These are phyloP conservation scores for Ulmus americana DNA, from an alignment of 331 rosid species.

Conservation along the genomic window DNA sequence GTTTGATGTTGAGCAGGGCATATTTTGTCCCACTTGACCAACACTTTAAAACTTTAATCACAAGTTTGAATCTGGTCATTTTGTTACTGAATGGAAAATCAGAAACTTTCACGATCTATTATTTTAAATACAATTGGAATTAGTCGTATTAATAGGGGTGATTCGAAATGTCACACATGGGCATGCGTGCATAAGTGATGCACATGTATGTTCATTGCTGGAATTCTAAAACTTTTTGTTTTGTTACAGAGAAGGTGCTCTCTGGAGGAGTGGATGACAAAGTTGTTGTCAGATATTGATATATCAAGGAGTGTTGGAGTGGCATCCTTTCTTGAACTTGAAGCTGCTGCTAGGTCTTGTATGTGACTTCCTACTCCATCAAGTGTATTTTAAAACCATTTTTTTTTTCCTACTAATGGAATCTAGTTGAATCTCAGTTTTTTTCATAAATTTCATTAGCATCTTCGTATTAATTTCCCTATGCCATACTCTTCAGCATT, in stretches of 20 bases:
- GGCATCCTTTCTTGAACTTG: conserved; percentile 93
- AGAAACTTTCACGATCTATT: too few species aligned
- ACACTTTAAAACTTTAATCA: too few species aligned
- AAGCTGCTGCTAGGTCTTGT: conserved; percentile 96
- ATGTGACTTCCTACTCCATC: conserved; percentile 41
- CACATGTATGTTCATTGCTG: conserved; percentile 1
- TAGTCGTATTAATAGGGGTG: not conserved
- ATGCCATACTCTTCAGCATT: conserved; percentile 53
- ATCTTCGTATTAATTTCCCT: conserved; percentile 12
- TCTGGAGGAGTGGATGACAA: conserved; percentile 91
- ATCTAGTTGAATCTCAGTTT: not conserved
- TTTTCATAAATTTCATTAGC: not conserved
- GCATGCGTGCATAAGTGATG: not conserved
- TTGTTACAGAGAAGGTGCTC: conserved; percentile 89
- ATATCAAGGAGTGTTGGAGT: conserved; percentile 83
- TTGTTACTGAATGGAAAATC: too few species aligned
- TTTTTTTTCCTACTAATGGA: conserved; percentile 7
- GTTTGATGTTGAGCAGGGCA: too few species aligned
- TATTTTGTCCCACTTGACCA: too few species aligned
- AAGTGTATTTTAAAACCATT: conserved; percentile 19
- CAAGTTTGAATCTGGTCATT: too few species aligned
- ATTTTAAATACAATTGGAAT: not conserved
- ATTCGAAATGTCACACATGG: not conserved
- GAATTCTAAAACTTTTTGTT: conserved; percentile 23
- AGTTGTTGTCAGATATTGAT: conserved; percentile 81